A percentile compares a stretch with the other conserved stretches of the same genome.
Evolutionary conservation across 2,329 filamentous ascomycete species (phyloP).

Genomic region (Cordyceps cateniannulata): DNA sequence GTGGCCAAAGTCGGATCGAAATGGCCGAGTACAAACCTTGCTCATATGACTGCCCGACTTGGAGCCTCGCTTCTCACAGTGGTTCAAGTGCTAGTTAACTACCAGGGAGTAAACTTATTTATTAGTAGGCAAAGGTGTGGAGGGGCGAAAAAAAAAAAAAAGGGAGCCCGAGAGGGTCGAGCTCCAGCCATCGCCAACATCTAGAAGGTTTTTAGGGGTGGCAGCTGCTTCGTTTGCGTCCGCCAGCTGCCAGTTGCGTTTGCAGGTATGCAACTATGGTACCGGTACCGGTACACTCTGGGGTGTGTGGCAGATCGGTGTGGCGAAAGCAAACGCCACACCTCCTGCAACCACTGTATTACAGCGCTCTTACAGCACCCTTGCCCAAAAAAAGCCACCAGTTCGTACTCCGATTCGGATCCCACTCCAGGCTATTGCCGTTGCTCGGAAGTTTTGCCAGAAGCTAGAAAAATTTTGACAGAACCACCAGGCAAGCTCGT

Average conservation of each 20-base stretch:
- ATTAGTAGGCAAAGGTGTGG: neutral
- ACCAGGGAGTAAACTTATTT: too few species aligned
- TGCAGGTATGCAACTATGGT: too few species aligned
- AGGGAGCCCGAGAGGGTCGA: constrained; percentile 1
- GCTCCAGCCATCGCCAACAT: neutral
- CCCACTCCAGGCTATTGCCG: neutral
- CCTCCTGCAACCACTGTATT: neutral
- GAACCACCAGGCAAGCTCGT: neutral
- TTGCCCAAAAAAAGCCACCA: neutral
- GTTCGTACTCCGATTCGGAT: neutral
- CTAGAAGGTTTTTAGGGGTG: neutral
- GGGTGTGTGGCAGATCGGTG: neutral
- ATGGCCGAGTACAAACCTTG: neutral
- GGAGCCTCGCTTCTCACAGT: neutral
- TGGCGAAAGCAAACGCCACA: neutral
- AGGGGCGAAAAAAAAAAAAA: constrained; percentile 8
- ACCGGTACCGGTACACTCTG: neutral
- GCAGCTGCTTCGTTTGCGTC: neutral
- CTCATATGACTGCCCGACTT: neutral
- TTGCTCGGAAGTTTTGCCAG: neutral
- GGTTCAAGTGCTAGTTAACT: neutral
- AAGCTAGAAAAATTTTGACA: constrained; percentile 1
- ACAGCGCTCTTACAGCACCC: neutral
- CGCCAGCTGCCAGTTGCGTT: neutral
- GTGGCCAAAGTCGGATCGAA: neutral